A percentile compares a stretch with the other conserved stretches of the same genome.
phyloP scores from a whole-genome alignment of 1,139 yeast species.

The Kluyveromyces sp. region DNA sequence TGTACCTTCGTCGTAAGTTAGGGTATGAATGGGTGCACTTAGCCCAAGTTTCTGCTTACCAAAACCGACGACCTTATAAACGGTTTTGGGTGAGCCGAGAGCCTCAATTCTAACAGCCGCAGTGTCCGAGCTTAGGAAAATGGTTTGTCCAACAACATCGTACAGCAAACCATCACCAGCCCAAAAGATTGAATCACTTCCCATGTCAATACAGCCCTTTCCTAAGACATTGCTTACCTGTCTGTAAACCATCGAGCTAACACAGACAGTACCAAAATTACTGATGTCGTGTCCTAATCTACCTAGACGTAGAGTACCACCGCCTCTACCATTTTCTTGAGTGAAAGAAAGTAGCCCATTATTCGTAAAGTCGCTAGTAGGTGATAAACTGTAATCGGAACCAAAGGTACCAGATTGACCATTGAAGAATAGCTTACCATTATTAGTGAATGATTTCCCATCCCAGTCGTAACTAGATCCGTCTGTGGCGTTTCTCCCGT shows the following conservation, averaged over 20 bases:
- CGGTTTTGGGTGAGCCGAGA: slow-evolving; percentile 10
- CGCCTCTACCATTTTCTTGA: slow-evolving; percentile 11
- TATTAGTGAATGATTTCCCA: slow-evolving; percentile 11
- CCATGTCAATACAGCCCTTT: slow-evolving; percentile 16
- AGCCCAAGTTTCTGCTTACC: slow-evolving; percentile 14
- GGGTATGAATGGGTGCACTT: slow-evolving; percentile 11
- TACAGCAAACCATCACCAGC: slow-evolving; percentile 8
- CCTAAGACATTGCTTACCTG: slow-evolving; percentile 12
- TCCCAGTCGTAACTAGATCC: slow-evolving; percentile 11
- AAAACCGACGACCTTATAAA: slow-evolving; percentile 13
- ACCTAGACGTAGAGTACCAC: slow-evolving; percentile 10
- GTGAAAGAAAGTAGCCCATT: slow-evolving; percentile 13
- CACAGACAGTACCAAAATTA: slow-evolving; percentile 17
- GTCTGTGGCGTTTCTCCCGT: slow-evolving; percentile 12
- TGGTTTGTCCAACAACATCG: slow-evolving; percentile 13
- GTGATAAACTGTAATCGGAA: slow-evolving; percentile 9
- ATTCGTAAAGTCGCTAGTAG: slow-evolving; percentile 10
- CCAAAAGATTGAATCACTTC: slow-evolving; percentile 13
- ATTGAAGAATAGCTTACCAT: slow-evolving; percentile 14
- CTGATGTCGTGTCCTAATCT: slow-evolving; percentile 7
- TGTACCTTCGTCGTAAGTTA: slow-evolving; percentile 10
- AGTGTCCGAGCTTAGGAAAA: slow-evolving; percentile 13
- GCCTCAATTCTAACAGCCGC: slow-evolving; percentile 15
- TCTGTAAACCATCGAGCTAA: slow-evolving; percentile 10
- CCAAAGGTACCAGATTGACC: slow-evolving; percentile 13